Conservation (phyloP, 2,329 filamentous ascomycete species). For the Calonectria montana region DNA sequence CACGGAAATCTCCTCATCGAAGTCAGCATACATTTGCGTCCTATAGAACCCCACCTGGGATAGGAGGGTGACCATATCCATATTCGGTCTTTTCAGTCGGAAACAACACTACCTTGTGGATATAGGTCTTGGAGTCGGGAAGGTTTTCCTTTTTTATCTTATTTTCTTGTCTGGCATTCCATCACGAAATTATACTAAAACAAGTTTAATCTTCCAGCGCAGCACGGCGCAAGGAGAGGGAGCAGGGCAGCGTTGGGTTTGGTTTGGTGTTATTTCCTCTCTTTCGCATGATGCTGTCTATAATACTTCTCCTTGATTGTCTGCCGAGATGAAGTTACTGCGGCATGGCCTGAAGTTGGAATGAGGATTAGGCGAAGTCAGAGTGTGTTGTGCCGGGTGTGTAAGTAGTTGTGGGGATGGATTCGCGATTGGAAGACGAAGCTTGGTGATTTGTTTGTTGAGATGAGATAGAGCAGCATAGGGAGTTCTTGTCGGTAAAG, state of each 20-base stretch:
- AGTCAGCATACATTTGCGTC: conserved; percentile 32
- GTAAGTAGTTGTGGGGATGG: conserved; percentile 40
- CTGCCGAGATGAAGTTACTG: conserved; percentile 33
- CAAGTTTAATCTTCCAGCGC: conserved; percentile 52
- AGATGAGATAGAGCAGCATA: conserved; percentile 45
- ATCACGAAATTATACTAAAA: conserved; percentile 50
- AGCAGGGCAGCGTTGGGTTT: conserved; percentile 53
- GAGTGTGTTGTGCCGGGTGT: conserved; percentile 32
- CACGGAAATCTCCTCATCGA: conserved; percentile 20
- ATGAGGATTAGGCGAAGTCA: conserved; percentile 17
- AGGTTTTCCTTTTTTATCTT: conserved; percentile 34
- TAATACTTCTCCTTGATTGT: conserved; percentile 42
- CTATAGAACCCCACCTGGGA: conserved; percentile 38
- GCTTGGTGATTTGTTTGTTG: conserved; percentile 43
- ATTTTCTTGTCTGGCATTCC: conserved; percentile 46
- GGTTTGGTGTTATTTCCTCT: conserved; percentile 47
- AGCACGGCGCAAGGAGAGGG: conserved; percentile 53
- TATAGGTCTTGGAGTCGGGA: conserved; percentile 37
- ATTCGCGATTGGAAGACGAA: conserved; percentile 21
- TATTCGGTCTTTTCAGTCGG: conserved; percentile 32
- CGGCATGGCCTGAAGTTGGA: conserved; percentile 15
- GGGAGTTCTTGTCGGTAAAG: conserved; percentile 48
- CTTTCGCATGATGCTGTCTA: conserved; percentile 44
- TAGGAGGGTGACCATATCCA: conserved; percentile 34
- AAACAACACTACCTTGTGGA: conserved; percentile 31